Base-by-base conservation (phyloP, 805 yeast genomes). In the Lachancea sp. region DNA sequence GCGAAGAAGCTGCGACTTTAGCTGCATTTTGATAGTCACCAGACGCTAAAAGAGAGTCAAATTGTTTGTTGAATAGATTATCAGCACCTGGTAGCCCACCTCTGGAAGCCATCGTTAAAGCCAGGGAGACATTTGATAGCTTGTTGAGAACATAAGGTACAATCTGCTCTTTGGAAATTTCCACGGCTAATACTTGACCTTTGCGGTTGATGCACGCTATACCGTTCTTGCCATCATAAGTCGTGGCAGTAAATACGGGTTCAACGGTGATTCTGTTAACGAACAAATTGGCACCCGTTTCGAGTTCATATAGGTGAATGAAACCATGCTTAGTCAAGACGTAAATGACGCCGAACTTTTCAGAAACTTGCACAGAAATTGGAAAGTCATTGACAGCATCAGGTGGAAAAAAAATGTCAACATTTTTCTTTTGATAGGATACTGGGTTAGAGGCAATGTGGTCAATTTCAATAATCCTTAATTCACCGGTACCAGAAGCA, bases 11-110 rank as follows among this genome's bases (percentile, higher is more conserved):
- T 28, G 98, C 98, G 45, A 90, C 85, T 67, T 87, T 87, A 36
- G 97, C 98, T 40, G 98, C 98, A 54, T 81, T 80, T 42, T 79
- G 72, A 59, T 88, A 92, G 61, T 88, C 92, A 52, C 96, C 96
- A 52, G 79, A 78, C 49, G 78, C 75, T 55, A 92, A 72, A 54
- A 81, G 74, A 61, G 80, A 79, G 57, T 88, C 94, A 68, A 92
- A 92, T 67, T 90, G 97, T 66, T 88, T 95, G 45, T 74, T 68
- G 65, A 92, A 89, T 48, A 92, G 72, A 55, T 79, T 80, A 62
- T 92, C 99, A 36, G 97, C 98, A 50, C 99, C 99, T 31, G 96
- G 92, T 56, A 92, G 77, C 1, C 96, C 96, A 58, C 96, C 97
- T 64, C 97, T 83, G 3, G 96, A 77, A 20, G 97, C 94, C 49